A percentile compares a stretch with the other conserved stretches of the same genome.
Conservation (phyloP, 768 basidiomycete species). For the Holtermannia corniformis region DNA sequence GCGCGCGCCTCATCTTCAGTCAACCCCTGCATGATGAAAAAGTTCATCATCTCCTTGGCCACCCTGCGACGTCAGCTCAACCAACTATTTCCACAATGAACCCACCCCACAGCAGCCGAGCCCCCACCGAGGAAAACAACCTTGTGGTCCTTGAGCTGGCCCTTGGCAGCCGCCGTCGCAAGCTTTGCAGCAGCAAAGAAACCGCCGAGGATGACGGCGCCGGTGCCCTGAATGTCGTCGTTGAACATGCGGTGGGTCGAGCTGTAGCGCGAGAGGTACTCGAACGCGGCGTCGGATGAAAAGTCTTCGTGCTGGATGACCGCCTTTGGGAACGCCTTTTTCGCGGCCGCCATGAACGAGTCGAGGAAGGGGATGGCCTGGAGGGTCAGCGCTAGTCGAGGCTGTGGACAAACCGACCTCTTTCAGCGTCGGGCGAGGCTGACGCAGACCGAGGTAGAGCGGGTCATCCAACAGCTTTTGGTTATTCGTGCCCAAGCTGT, state of each 20-base stretch:
- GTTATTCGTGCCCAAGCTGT: slow-evolving; percentile 86
- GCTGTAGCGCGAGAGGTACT: slow-evolving; percentile 67
- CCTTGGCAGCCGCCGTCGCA: slow-evolving; percentile 60
- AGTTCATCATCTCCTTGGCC: slow-evolving; percentile 72
- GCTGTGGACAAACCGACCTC: slow-evolving; percentile 9
- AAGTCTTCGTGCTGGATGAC: slow-evolving; percentile 84
- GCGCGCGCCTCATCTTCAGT: slow-evolving; percentile 64
- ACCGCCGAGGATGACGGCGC: slow-evolving; percentile 78
- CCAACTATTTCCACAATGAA: background rate
- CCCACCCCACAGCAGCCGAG: slow-evolving; percentile 65
- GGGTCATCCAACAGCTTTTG: slow-evolving; percentile 70
- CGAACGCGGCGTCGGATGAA: slow-evolving; percentile 82
- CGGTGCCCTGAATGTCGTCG: slow-evolving; percentile 86
- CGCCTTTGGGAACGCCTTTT: slow-evolving; percentile 62
- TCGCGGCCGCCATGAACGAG: slow-evolving; percentile 81
- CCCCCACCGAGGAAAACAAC: slow-evolving; percentile 92
- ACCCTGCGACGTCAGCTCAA: slow-evolving; percentile 46
- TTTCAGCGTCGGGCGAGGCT: slow-evolving; percentile 40
- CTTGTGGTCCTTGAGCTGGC: slow-evolving; percentile 60
- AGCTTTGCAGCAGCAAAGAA: slow-evolving; percentile 79
- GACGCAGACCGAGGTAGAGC: slow-evolving; percentile 75
- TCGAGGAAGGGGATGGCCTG: slow-evolving; percentile 75
- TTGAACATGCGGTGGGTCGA: slow-evolving; percentile 72
- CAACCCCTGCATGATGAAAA: slow-evolving; percentile 74
- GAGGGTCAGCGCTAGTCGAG: background rate